phyloP scores from a whole-genome alignment of 2,329 filamentous ascomycete species.

The Cadophora gregata region DNA sequence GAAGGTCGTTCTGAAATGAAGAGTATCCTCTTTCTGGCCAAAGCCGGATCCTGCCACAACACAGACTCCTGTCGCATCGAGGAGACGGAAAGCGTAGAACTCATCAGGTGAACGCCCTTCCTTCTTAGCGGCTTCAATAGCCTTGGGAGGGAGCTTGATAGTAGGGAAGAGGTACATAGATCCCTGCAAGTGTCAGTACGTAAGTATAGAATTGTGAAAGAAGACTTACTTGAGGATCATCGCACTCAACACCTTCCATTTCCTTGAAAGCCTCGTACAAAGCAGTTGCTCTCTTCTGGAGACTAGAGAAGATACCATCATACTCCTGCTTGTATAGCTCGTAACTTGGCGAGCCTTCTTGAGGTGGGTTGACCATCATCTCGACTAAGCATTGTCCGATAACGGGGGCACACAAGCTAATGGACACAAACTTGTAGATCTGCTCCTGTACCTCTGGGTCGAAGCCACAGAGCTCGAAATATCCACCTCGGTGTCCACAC shows the following conservation, averaged over 20 bases:
- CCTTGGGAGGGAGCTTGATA: slow-evolving; percentile 79
- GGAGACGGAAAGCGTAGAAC: slow-evolving; percentile 89
- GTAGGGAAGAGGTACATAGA: slow-evolving; percentile 99
- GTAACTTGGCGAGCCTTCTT: slow-evolving; percentile 81
- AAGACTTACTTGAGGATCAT: slow-evolving; percentile 69
- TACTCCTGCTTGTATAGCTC: slow-evolving; percentile 87
- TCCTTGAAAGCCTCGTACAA: slow-evolving; percentile 88
- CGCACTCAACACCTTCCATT: slow-evolving; percentile 96
- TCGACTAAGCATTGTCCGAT: slow-evolving; percentile 96
- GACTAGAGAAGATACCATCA: slow-evolving; percentile 77
- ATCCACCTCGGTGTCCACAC: slow-evolving; percentile 96
- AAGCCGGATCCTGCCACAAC: slow-evolving; percentile 93
- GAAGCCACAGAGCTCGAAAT: slow-evolving; percentile 95
- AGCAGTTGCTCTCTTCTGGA: slow-evolving; percentile 80
- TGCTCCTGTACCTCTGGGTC: slow-evolving; percentile 83
- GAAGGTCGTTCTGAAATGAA: slow-evolving; percentile 97
- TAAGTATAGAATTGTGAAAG: not conserved
- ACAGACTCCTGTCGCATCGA: slow-evolving; percentile 94
- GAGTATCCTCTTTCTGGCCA: slow-evolving; percentile 87
- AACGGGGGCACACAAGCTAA: slow-evolving; percentile 94
- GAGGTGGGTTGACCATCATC: slow-evolving; percentile 96
- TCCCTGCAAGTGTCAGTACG: slow-evolving; percentile 59
- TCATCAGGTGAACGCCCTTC: slow-evolving; percentile 83
- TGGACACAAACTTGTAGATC: slow-evolving; percentile 98
- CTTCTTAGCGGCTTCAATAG: slow-evolving; percentile 73